Conservation (phyloP, 2,329 filamentous ascomycete species). For the Monascus ruber region DNA sequence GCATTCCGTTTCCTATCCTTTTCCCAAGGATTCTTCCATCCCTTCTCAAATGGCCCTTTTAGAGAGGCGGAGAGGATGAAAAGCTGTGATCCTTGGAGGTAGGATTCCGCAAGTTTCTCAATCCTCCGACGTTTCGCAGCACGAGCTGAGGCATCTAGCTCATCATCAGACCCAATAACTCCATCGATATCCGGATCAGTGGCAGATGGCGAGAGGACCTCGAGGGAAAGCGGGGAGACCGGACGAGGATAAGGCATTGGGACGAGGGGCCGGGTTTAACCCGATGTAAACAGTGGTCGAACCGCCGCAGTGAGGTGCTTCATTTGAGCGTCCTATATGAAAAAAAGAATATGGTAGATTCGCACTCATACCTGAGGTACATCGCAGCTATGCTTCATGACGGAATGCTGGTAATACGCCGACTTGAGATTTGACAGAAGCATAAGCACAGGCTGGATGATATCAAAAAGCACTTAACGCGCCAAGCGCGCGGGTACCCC, state of each 20-base stretch:
- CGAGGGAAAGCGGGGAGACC: slow-evolving; percentile 23
- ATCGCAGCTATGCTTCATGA: not conserved
- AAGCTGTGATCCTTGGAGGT: slow-evolving; percentile 30
- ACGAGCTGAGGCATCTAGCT: slow-evolving; percentile 19
- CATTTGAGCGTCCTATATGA: slow-evolving; percentile 6
- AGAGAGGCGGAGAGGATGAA: slow-evolving; percentile 37
- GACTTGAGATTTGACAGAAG: not conserved
- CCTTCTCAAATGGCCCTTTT: slow-evolving; percentile 32
- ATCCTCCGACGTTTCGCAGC: slow-evolving; percentile 31
- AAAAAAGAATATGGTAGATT: not conserved
- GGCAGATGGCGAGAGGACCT: slow-evolving; percentile 17
- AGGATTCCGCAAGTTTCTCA: slow-evolving; percentile 29
- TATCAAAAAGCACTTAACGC: slow-evolving; percentile 10
- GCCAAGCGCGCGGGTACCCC: slow-evolving; percentile 5
- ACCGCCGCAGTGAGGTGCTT: slow-evolving; percentile 13
- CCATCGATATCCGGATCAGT: slow-evolving; percentile 15
- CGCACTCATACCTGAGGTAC: slow-evolving; percentile 7
- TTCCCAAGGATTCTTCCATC: slow-evolving; percentile 38
- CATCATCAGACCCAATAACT: slow-evolving; percentile 28
- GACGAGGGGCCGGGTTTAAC: no score
- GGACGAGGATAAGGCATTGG: slow-evolving; percentile 22
- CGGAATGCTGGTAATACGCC: not conserved
- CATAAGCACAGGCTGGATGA: not conserved
- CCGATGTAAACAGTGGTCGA: not conserved
- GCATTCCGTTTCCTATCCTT: slow-evolving; percentile 11